Evolutionary conservation across 192 early-diverging fungal genomes (phyloP), one percentile per base, ranked within the genome.

Genomic region (Coemansia pectinata): DNA sequence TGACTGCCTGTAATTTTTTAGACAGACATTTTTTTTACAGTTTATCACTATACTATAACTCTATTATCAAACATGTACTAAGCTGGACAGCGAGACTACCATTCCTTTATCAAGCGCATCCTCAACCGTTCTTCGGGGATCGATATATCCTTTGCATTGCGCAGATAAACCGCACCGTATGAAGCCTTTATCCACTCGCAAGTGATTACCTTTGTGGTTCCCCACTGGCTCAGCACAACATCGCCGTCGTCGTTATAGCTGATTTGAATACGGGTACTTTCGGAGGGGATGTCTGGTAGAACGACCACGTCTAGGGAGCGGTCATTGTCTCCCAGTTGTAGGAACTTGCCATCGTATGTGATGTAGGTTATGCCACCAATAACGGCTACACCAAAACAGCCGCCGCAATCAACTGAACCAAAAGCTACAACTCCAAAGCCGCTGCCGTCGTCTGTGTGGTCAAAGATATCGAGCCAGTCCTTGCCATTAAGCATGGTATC

Each of bases 1-100:
- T 1, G n/a, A 69, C 38, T 78, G 76, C 70, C 66, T 64, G 52
- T 58, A 58, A 15, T 58, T 15, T 55, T 55, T 19, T 15, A 11
- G 40, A 41, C 47, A 6, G n/a, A 21, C 19, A 21, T 48, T 48
- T 48, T 21, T 48, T 7, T 2, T 6, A 9, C 47, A 23, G 6
- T 19, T 21, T 48, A 19, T n/a, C 47, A 48, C 2, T 48, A 4
- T 44, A 7, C 7, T 21, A 21, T 47, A 19, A 8, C 17, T 17
- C 19, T 48, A 48, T 19, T 5, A 48, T 0, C 6, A 19, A 21
- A 8, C 19, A 21, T 2, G n/a, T 29, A 53, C 25, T 25, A 53
- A 53, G 4, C 11, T 25, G 10, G 4, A 9, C 25, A 5, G 25
- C 25, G 25, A 15, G 55, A 31, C 31, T 17, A 10, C 15, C 31